These are phyloP conservation scores for Madurella mycetomatis DNA, from an alignment of 2,329 filamentous ascomycete genomes.

Conservation along the genomic window DNA sequence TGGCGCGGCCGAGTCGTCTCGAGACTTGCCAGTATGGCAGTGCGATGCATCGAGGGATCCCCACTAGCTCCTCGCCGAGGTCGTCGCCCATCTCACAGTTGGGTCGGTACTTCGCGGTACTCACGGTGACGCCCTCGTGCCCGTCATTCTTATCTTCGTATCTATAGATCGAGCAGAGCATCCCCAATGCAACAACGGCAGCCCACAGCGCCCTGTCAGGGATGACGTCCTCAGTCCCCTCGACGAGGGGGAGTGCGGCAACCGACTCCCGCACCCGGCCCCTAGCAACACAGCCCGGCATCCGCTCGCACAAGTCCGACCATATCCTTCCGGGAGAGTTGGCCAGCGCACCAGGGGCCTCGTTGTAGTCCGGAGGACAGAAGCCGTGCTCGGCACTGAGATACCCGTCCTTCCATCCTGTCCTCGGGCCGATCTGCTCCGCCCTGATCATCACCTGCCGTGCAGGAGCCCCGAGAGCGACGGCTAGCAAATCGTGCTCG, in stretches of 20 bases:
- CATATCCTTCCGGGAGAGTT: slow-evolving; percentile 49
- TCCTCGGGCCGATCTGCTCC: slow-evolving; percentile 47
- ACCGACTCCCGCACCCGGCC: slow-evolving; percentile 49
- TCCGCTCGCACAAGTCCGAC: slow-evolving; percentile 50
- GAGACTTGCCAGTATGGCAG: slow-evolving; percentile 49
- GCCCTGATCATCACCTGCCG: slow-evolving; percentile 50
- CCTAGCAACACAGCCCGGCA: slow-evolving; percentile 48
- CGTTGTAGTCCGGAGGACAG: slow-evolving; percentile 47
- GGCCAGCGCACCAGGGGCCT: slow-evolving; percentile 42
- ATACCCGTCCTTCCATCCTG: slow-evolving; percentile 51
- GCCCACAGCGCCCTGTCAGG: slow-evolving; percentile 51
- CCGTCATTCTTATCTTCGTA: slow-evolving; percentile 51
- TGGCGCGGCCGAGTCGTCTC: slow-evolving; percentile 46
- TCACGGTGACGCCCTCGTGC: slow-evolving; percentile 43
- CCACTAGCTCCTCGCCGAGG: slow-evolving; percentile 45
- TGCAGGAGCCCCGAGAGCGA: slow-evolving; percentile 50
- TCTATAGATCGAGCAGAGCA: slow-evolving; percentile 50
- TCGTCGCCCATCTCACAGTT: slow-evolving; percentile 46
- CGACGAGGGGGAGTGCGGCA: slow-evolving; percentile 44
- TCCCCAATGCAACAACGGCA: slow-evolving; percentile 47
- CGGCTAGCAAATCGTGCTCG: slow-evolving; percentile 47
- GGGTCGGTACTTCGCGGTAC: slow-evolving; percentile 31
- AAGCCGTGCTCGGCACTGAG: slow-evolving; percentile 50
- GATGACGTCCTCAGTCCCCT: slow-evolving; percentile 46
- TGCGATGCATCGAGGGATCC: slow-evolving; percentile 45